These are phyloP conservation scores for Polyporus arcularius DNA, from an alignment of 768 basidiomycete species.

Conservation along the genomic window DNA sequence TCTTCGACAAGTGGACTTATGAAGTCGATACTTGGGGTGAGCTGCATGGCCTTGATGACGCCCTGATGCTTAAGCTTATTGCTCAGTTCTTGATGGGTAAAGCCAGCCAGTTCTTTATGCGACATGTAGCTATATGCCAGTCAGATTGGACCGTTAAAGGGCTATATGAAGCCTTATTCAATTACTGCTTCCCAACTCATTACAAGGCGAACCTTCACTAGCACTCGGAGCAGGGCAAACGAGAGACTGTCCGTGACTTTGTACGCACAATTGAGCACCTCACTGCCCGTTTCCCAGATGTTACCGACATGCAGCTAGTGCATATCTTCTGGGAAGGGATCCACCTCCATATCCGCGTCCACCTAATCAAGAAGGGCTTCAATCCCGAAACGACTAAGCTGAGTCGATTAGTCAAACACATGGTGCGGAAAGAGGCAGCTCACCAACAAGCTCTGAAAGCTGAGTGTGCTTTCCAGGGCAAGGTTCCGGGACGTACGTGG, in stretches of 20 bases:
- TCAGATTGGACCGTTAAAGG: slow-evolving; percentile 15
- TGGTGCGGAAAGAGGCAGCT: background rate
- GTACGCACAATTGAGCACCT: slow-evolving; percentile 24
- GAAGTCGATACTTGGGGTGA: slow-evolving; percentile 20
- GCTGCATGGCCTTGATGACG: slow-evolving; percentile 9
- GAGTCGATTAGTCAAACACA: background rate
- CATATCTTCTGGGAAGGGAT: slow-evolving; percentile 17
- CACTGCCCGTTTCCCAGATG: slow-evolving; percentile 17
- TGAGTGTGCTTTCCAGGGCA: background rate
- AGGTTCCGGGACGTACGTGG: slow-evolving; percentile 1
- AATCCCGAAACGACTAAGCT: slow-evolving; percentile 5
- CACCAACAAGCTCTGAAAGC: background rate
- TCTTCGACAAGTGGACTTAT: slow-evolving; percentile 16
- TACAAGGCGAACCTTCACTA: slow-evolving; percentile 10
- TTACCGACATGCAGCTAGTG: slow-evolving; percentile 13
- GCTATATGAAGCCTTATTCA: slow-evolving; percentile 16
- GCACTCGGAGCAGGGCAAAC: slow-evolving; percentile 1
- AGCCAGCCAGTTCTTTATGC: slow-evolving; percentile 25
- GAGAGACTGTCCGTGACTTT: slow-evolving; percentile 16
- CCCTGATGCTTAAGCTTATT: slow-evolving; percentile 12
- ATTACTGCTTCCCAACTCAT: slow-evolving; percentile 18
- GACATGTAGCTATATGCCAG: slow-evolving; percentile 17
- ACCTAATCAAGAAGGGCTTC: slow-evolving; percentile 22
- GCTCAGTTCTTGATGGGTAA: slow-evolving; percentile 17
- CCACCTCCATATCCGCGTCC: slow-evolving; percentile 18